These are phyloP conservation scores for Secale cereale DNA, from an alignment of 176 grass and related monocot genomes.

Conservation along the genomic window DNA sequence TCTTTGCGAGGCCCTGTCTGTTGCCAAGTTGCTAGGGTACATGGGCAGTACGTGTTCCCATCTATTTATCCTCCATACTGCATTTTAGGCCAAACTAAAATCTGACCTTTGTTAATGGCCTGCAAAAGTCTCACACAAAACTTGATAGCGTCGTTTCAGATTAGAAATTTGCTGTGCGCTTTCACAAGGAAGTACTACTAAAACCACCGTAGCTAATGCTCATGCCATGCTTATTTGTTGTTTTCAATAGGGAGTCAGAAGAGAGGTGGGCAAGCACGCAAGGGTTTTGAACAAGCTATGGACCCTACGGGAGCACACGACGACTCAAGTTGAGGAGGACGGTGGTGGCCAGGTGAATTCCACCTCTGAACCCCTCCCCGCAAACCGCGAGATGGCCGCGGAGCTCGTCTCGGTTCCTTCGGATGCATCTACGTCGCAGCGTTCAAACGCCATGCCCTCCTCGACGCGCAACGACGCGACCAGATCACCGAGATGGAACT, in stretches of 20 bases:
- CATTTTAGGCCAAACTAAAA: background rate
- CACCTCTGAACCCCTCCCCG: slow-evolving; percentile 8
- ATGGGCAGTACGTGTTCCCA: background rate
- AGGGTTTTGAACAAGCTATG: slow-evolving; percentile 60
- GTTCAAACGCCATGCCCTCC: background rate
- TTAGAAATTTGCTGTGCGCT: background rate
- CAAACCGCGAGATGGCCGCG: slow-evolving; percentile 33
- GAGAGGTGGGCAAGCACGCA: slow-evolving; percentile 80
- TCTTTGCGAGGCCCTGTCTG: background rate
- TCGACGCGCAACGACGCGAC: background rate
- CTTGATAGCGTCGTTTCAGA: background rate
- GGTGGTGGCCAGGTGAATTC: background rate
- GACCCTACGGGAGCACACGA: slow-evolving; percentile 11
- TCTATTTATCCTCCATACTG: background rate
- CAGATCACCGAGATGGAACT: background rate
- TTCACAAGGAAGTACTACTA: background rate
- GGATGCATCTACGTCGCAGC: background rate
- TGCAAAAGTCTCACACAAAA: background rate
- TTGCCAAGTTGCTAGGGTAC: background rate
- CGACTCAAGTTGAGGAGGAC: background rate
- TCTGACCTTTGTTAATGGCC: background rate
- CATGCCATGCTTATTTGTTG: background rate
- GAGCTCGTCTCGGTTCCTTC: slow-evolving; percentile 30
- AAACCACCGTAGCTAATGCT: background rate
- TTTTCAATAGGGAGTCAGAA: slow-evolving; percentile 71